Conservation (phyloP, 176 grass and related monocot species). For the Phoenix roebelenii region DNA sequence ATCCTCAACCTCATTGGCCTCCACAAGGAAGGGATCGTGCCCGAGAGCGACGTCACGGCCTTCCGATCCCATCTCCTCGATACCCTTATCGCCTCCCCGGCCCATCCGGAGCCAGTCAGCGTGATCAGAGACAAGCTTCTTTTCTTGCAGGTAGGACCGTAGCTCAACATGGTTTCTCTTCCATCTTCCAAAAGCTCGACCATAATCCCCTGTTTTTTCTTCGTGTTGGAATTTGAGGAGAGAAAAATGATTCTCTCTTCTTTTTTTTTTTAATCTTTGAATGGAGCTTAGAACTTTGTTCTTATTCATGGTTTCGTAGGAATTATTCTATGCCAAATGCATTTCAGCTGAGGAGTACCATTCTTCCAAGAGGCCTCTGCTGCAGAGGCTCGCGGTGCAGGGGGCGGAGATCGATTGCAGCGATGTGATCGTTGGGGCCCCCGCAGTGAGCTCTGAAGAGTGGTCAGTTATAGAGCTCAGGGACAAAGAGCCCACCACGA, state of each 20-base stretch:
- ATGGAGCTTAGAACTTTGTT: neutral
- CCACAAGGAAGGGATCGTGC: conserved; percentile 78
- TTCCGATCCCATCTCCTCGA: conserved; percentile 64
- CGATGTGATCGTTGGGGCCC: conserved; percentile 33
- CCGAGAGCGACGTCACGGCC: conserved; percentile 49
- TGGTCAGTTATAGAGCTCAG: conserved; percentile 88
- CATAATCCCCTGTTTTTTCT: no score
- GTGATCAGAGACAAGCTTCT: conserved; percentile 78
- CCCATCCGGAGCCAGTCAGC: conserved; percentile 39
- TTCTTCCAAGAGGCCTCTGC: conserved; percentile 62
- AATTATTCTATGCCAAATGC: conserved; percentile 69
- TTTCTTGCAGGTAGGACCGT: conserved; percentile 58
- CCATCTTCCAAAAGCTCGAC: no score
- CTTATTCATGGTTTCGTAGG: conserved; percentile 19
- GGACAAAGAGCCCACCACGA: conserved; percentile 25
- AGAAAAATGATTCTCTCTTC: no score
- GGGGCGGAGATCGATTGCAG: conserved; percentile 57
- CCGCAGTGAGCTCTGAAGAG: conserved; percentile 22
- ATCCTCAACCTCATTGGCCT: conserved; percentile 80
- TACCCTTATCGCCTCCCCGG: conserved; percentile 36
- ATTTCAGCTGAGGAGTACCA: conserved; percentile 80
- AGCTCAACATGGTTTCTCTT: no score
- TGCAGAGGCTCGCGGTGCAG: conserved; percentile 57
- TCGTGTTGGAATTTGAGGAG: no score
- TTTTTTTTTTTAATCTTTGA: no score